Conservation (phyloP, 2,329 filamentous ascomycete genomes). For the Sarocladium brachiariae region DNA sequence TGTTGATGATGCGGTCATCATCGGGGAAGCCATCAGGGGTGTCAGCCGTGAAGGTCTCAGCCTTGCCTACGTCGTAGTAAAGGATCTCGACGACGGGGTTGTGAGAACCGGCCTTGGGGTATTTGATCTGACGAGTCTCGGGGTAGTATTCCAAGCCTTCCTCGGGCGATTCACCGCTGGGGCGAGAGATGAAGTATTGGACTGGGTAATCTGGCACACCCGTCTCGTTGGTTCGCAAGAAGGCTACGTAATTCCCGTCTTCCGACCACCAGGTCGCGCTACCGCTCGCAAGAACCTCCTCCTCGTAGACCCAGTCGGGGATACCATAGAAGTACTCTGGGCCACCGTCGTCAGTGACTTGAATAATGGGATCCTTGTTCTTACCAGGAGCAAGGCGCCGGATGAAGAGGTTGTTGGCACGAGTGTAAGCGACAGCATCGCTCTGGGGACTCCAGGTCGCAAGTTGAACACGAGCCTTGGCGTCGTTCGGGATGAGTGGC, state of each 20-base stretch:
- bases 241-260: conserved; percentile 83
- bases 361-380: conserved; percentile 40
- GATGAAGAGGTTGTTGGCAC: conserved; percentile 78
- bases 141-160: conserved; percentile 79
- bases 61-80: conserved; percentile 78
- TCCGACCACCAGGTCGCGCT: conserved; percentile 93
- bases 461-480: conserved; percentile 65
- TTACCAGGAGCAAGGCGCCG: conserved; percentile 51
- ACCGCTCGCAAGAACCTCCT: conserved; percentile 58
- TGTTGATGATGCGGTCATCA: conserved; percentile 82
- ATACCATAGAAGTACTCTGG: conserved; percentile 89
- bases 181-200: conserved; percentile 85
- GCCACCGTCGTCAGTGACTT: conserved; percentile 82
- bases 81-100: conserved; percentile 85
- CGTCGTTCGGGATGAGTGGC: conserved; percentile 65
- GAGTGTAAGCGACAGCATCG: conserved; percentile 81
- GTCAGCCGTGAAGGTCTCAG: conserved; percentile 67
- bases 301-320: conserved; percentile 94
- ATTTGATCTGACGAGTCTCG: conserved; percentile 87
- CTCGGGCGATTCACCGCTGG: conserved; percentile 63
- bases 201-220: conserved; percentile 86
- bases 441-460: conserved; percentile 86
- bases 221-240: conserved; percentile 89
- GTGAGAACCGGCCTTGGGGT: conserved; percentile 89
- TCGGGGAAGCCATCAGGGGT: conserved; percentile 72